Conservation (phyloP, 805 yeast species). For the Wickerhamomyces tratensis region DNA sequence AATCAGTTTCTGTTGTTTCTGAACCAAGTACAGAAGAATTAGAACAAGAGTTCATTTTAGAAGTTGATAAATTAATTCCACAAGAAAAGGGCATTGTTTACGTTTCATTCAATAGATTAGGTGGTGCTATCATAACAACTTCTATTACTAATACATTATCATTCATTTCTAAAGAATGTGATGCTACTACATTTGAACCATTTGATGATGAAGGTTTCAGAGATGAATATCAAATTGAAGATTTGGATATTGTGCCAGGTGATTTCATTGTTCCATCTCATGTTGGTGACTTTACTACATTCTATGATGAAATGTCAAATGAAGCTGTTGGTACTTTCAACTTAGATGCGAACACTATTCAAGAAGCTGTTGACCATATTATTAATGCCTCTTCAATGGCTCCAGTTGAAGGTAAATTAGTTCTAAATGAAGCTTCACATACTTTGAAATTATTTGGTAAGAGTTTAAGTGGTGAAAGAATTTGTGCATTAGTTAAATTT, state of each 20-base stretch:
- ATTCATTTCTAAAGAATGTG: conserved; percentile 72
- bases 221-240: conserved; percentile 90
- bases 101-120: conserved; percentile 65
- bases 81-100: conserved; percentile 65
- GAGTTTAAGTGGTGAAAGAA: conserved; percentile 36
- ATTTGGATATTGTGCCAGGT: conserved; percentile 63
- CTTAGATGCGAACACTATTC: conserved; percentile 37
- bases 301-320: conserved; percentile 62
- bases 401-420: conserved; percentile 64
- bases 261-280: conserved; percentile 75
- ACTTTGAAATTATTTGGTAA: conserved; percentile 77
- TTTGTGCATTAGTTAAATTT: conserved; percentile 31
- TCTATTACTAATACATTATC: conserved; percentile 59
- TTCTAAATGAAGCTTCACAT: conserved; percentile 43
- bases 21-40: conserved; percentile 39
- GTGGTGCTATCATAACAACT: conserved; percentile 31
- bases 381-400: conserved; percentile 45
- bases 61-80: conserved; percentile 66
- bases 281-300: conserved; percentile 62
- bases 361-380: conserved; percentile 49
- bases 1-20: conserved; percentile 63
- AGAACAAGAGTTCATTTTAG: conserved; percentile 65
- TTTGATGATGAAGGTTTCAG: conserved; percentile 72
- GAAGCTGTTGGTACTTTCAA: conserved; percentile 63
- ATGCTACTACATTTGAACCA: conserved; percentile 58